Evolutionary conservation across 306 rosid species (phyloP).

Genomic region (Gynostemma pentaphyllum): DNA sequence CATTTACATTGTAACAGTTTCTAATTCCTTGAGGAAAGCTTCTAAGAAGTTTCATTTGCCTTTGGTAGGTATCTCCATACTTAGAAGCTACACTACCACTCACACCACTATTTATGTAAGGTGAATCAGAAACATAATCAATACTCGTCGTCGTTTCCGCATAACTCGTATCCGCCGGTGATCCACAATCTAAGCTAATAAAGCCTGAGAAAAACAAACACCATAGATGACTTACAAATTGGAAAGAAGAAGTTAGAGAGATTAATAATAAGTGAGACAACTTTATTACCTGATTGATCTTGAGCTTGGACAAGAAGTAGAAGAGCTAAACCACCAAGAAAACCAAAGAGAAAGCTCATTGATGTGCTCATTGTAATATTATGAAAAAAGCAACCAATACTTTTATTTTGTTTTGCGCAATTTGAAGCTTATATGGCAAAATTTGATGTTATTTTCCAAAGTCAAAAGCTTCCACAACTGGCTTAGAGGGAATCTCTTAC

Average conservation of each 20-base stretch:
- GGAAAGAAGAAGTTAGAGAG: not conserved
- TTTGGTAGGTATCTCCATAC: not conserved
- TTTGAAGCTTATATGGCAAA: not conserved
- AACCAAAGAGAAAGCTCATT: not conserved
- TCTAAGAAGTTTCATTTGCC: slow-evolving; percentile 5
- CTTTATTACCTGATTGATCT: slow-evolving; percentile 3
- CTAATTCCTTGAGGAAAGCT: slow-evolving; percentile 25
- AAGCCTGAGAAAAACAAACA: slow-evolving; percentile 6
- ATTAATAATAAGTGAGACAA: not conserved
- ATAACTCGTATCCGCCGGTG: not conserved
- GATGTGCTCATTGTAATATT: not conserved
- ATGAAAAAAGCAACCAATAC: not conserved
- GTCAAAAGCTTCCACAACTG: not conserved
- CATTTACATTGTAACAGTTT: slow-evolving; percentile 20
- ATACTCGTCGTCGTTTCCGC: not conserved
- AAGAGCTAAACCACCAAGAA: not conserved
- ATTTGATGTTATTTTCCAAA: not conserved
- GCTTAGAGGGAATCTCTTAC: not conserved
- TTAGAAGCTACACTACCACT: not conserved
- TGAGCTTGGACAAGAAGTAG: slow-evolving; percentile 6
- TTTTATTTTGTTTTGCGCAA: not conserved
- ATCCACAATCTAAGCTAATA: slow-evolving; percentile 12
- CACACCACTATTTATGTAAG: slow-evolving; percentile 1
- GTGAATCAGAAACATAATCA: slow-evolving; percentile 5
- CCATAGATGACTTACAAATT: not conserved